Base-by-base conservation (phyloP, 306 rosid genomes). In the Sesbania bispinosa region DNA sequence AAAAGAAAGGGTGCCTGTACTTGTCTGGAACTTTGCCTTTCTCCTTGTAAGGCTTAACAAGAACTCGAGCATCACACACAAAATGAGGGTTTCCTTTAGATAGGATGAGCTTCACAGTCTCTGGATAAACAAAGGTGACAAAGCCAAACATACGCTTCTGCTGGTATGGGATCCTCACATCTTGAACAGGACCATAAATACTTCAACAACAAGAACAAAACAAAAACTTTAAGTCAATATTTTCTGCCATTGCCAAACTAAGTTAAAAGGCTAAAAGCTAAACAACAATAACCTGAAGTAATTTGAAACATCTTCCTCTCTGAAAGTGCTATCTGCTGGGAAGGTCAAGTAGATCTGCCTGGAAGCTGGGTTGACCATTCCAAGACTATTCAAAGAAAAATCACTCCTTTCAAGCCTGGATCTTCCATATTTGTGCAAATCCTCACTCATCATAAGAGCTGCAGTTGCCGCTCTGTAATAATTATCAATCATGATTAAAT, bases 1-100 rank as follows among this genome's bases (percentile, higher is more conserved):
- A 36, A 47, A 61, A 47, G 59, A 33, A 39, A n/a, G n/a, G 77
- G 77, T 89, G 95, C 91, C 85, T 83, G 90, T 89, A 94, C 97
- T 89, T 94, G 87, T 94, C 97, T 7, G 92, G 97, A 10, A 88
- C 93, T 85, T 94, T 94, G 75, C 99, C 99, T 66, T 94, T 94
- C 87, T 94, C 99, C 87, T 94, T 94, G 84, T 94, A 94, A 81
- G 99, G 99, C 85, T 94, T 94, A 21, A 94, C 99, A 15, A 94
- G 96, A 52, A 94, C 99, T 47, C 99, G 57, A 20, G 99, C 97
- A 89, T 94, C 99, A 81, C 99, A 91, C 13, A 94, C 97, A 46
- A 94, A 94, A 85, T 94, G 97, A 46, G 99, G 99, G 74, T 94
- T 94, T 59, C 99, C 99, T 64, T 94, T 94, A 1, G 97, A 92